Base-by-base conservation (phyloP, 495 filamentous ascomycete species). In the Xylaria venustula region DNA sequence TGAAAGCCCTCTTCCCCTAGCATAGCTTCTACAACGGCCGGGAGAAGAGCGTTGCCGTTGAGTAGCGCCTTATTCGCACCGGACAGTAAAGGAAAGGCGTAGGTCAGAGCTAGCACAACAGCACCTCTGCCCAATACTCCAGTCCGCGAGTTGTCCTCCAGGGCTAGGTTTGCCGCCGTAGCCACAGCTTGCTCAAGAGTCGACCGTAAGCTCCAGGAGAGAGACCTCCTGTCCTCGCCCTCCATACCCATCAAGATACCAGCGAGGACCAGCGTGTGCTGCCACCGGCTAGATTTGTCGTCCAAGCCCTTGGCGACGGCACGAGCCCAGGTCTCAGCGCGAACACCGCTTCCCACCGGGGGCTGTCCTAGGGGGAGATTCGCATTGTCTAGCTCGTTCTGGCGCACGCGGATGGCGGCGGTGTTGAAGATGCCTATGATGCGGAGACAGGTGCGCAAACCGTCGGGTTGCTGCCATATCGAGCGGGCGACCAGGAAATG, bases 381-480 rank as follows among this genome's bases (percentile, higher is more conserved):
- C 46, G 86, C 84, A 65, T 84, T 81, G 57, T 84, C 79, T 12
- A 79, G 49, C 66, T 82, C 78, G 60, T 84, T 81, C 34, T 79
- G 76, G 56, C 85, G 77, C 9, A 92, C 77, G 26, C 84, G 84
- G 51, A 85, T 83, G 2, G 89, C 86, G 53, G 94, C 91, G 12
- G 88, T 88, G 71, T 95, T 94, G 80, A 91, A 98, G 63, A 95
- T 85, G 70, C 91, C 89, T 62, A 97, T 83, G 63, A 94, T 83
- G 63, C 87, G 87, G 63, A 90, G 83, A 70, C 87, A 85, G 2
- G 87, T 85, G 40, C 83, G 82, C 32, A 98, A 79, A 45, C 87
- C 88, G 62, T 93, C 85, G 8, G 83, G 82, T 36, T 82, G 81
- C 28, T 85, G 77, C 94, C 94, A 98, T 73, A 98, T 85, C 2